phyloP scores from a whole-genome alignment of 2,329 filamentous ascomycete species.

The Fusarium euwallaceae region DNA sequence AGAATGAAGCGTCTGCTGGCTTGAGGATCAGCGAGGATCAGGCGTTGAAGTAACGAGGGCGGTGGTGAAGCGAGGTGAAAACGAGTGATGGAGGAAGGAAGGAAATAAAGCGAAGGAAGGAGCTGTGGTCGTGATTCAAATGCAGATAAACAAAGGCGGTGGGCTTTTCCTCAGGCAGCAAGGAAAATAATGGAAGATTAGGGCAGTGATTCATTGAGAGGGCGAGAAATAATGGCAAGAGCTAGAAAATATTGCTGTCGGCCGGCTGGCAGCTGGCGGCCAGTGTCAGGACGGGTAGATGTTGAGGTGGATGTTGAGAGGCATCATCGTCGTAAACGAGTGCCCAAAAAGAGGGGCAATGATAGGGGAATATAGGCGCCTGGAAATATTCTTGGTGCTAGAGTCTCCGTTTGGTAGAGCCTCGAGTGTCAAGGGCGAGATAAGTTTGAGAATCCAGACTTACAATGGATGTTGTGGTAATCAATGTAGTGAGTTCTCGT shows the following conservation, averaged over 20 bases:
- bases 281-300: slow-evolving; percentile 22
- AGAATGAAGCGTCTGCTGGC: slow-evolving; percentile 25
- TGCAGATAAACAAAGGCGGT: slow-evolving; percentile 25
- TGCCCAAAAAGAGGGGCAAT: neutral
- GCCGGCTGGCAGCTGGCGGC: slow-evolving; percentile 28
- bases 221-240: slow-evolving; percentile 10
- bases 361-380: neutral
- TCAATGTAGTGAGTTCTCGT: neutral
- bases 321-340: neutral
- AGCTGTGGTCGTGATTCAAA: slow-evolving; percentile 18
- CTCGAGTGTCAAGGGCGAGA: neutral
- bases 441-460: slow-evolving; percentile 4
- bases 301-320: neutral
- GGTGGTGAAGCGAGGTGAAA: slow-evolving; percentile 18
- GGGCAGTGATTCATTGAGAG: slow-evolving; percentile 37
- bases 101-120: slow-evolving; percentile 17
- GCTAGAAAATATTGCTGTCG: slow-evolving; percentile 12
- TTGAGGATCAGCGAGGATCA: slow-evolving; percentile 28
- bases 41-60: slow-evolving; percentile 28
- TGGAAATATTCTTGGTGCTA: neutral
- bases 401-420: neutral
- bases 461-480: slow-evolving; percentile 4
- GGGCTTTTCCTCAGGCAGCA: slow-evolving; percentile 1
- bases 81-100: slow-evolving; percentile 28
- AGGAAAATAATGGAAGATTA: neutral